Evolutionary conservation across 2,329 filamentous ascomycete species (phyloP).

Genomic region (Trichoderma cornu-damae): DNA sequence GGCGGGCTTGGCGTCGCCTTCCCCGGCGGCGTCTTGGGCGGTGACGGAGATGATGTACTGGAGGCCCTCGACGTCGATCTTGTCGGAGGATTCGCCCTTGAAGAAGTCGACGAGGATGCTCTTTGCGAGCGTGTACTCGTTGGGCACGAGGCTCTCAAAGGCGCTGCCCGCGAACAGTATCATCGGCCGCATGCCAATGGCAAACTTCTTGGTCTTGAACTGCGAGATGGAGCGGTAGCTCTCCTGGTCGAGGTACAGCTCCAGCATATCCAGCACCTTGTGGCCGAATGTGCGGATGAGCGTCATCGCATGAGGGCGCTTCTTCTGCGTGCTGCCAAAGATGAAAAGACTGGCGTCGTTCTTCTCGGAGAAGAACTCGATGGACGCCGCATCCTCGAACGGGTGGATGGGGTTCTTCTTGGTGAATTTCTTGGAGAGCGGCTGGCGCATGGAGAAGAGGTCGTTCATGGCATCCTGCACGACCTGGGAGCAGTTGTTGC

Average conservation of each 20-base stretch:
- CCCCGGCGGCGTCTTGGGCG: slow-evolving; percentile 57
- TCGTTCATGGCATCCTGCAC: slow-evolving; percentile 80
- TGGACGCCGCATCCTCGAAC: slow-evolving; percentile 80
- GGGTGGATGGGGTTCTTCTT: slow-evolving; percentile 97
- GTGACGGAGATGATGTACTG: slow-evolving; percentile 83
- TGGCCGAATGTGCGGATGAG: slow-evolving; percentile 76
- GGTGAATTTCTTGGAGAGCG: slow-evolving; percentile 81
- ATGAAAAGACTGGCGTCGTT: slow-evolving; percentile 86
- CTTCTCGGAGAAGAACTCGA: slow-evolving; percentile 95
- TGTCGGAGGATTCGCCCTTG: slow-evolving; percentile 66
- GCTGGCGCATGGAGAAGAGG: slow-evolving; percentile 76
- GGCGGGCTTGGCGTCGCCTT: slow-evolving; percentile 46
- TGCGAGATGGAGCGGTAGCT: slow-evolving; percentile 64
- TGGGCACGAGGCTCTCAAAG: slow-evolving; percentile 75
- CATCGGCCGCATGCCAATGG: slow-evolving; percentile 81
- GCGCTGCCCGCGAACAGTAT: slow-evolving; percentile 83
- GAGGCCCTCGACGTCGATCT: slow-evolving; percentile 90
- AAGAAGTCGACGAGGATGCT: slow-evolving; percentile 87
- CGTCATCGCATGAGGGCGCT: slow-evolving; percentile 87
- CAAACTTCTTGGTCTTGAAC: slow-evolving; percentile 71
- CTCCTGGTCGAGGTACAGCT: slow-evolving; percentile 74
- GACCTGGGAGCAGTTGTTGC: slow-evolving; percentile 76
- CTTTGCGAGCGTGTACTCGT: slow-evolving; percentile 81
- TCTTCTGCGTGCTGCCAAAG: slow-evolving; percentile 84
- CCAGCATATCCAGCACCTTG: slow-evolving; percentile 91